Evolutionary conservation across 495 filamentous ascomycete genomes (phyloP).

Genomic region (Penicillium arizonense): DNA sequence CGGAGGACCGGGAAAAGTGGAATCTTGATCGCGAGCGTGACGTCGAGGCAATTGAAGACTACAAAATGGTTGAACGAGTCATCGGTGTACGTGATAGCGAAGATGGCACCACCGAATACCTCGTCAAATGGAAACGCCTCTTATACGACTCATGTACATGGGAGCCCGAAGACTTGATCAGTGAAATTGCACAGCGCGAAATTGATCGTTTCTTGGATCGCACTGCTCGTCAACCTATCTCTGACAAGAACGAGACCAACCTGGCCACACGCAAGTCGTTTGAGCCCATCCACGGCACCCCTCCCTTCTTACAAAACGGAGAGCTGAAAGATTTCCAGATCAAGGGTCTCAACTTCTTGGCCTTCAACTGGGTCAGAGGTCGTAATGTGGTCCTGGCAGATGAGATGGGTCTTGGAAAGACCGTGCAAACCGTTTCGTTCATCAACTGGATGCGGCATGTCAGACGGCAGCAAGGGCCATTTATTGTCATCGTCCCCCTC

Average conservation of each 20-base stretch:
- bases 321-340: slow-evolving; percentile 92
- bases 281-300: slow-evolving; percentile 73
- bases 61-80: slow-evolving; percentile 87
- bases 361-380: slow-evolving; percentile 86
- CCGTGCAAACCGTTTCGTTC: slow-evolving; percentile 94
- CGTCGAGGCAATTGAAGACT: slow-evolving; percentile 78
- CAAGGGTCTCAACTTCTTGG: slow-evolving; percentile 89
- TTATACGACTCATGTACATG: slow-evolving; percentile 93
- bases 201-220: slow-evolving; percentile 90
- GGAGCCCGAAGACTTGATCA: slow-evolving; percentile 76
- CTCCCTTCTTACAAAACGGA: slow-evolving; percentile 79
- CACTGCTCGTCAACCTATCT: slow-evolving; percentile 69
- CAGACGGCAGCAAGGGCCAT: slow-evolving; percentile 85
- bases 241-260: slow-evolving; percentile 72
- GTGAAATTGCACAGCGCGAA: slow-evolving; percentile 73
- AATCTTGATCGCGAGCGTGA: slow-evolving; percentile 85
- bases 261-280: slow-evolving; percentile 67
- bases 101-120: slow-evolving; percentile 71
- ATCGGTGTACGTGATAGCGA: slow-evolving; percentile 77
- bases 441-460: slow-evolving; percentile 98
- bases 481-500: slow-evolving; percentile 90
- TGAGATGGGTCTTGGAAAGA: slow-evolving; percentile 98
- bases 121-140: slow-evolving; percentile 86
- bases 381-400: slow-evolving; percentile 96
- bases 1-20: slow-evolving; percentile 89